Evolutionary conservation across 208 protist genomes (phyloP).

Genomic region (Trypanosoma platydactyli): DNA sequence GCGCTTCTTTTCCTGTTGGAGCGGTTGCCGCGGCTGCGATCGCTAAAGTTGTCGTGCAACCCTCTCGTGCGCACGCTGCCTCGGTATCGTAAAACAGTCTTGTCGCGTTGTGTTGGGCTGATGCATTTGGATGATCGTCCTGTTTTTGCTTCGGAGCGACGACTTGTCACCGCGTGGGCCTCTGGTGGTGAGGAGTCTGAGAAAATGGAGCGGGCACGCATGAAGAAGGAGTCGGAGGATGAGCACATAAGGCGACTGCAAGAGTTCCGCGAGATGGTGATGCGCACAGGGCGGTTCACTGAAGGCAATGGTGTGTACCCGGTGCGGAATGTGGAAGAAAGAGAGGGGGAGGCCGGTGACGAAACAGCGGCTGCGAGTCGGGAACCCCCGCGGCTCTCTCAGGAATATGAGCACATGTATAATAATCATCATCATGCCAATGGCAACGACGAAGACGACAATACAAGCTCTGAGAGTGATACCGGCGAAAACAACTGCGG

Average conservation of each 20-base stretch:
- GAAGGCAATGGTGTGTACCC: no score
- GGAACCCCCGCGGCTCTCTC: no score
- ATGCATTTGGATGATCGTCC: conserved; percentile 92
- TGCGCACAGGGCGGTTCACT: neutral
- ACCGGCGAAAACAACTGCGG: neutral
- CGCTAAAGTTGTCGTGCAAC: conserved; percentile 91
- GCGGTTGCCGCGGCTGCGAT: conserved; percentile 67
- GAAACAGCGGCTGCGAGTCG: no score
- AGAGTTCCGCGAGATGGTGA: conserved; percentile 74
- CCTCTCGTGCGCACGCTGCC: conserved; percentile 75
- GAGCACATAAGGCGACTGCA: conserved; percentile 49
- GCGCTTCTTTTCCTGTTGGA: conserved; percentile 83
- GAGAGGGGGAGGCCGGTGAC: no score
- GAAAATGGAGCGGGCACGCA: conserved; percentile 46
- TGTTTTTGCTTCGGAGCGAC: conserved; percentile 88
- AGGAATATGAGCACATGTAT: neutral
- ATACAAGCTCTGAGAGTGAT: neutral
- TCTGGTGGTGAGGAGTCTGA: conserved; percentile 77
- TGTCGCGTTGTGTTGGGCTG: conserved; percentile 61
- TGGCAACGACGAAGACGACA: conserved; percentile 7
- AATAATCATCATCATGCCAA: neutral
- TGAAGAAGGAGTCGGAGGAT: conserved; percentile 67
- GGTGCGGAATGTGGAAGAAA: no score
- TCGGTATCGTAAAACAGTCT: conserved; percentile 87
- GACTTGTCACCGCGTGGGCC: conserved; percentile 84